Conservation (phyloP, 2,329 filamentous ascomycete species). For the Epichloe hybrida region DNA sequence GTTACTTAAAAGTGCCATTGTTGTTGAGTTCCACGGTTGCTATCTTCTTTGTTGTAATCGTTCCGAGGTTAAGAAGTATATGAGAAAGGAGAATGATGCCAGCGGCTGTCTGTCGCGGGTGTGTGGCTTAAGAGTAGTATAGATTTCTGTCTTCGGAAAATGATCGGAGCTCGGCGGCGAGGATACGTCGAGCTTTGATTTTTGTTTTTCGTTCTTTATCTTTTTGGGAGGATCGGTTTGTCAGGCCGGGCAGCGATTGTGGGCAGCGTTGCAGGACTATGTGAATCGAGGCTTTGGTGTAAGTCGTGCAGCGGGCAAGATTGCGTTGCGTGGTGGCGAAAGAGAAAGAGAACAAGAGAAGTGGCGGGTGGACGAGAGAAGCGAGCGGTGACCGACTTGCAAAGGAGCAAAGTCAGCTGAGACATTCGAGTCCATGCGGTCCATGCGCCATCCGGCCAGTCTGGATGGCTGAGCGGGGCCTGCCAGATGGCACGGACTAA, state of each 20-base stretch:
- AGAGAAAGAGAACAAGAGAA: not conserved
- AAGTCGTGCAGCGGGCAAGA: not conserved
- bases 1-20: conserved; percentile 59
- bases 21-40: conserved; percentile 13
- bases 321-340: not conserved
- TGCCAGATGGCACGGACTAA: not conserved
- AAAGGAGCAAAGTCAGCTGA: conserved; percentile 1
- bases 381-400: not conserved
- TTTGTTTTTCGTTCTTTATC: not conserved
- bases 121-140: not conserved
- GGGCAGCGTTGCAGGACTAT: not conserved
- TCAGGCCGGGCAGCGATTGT: not conserved
- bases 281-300: not conserved
- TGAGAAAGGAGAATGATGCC: conserved; percentile 7
- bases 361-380: not conserved
- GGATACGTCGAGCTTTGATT: not conserved
- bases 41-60: conserved; percentile 8
- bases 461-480: not conserved
- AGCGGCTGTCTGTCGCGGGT: not conserved
- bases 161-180: not conserved
- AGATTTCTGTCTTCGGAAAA: not conserved
- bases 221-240: not conserved
- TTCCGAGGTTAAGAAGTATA: not conserved
- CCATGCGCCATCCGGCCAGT: conserved; percentile 1
- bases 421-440: not conserved